A percentile compares a stretch with the other conserved stretches of the same genome.
Conservation (phyloP, 2,329 filamentous ascomycete species). For the Orbilia oligospora region DNA sequence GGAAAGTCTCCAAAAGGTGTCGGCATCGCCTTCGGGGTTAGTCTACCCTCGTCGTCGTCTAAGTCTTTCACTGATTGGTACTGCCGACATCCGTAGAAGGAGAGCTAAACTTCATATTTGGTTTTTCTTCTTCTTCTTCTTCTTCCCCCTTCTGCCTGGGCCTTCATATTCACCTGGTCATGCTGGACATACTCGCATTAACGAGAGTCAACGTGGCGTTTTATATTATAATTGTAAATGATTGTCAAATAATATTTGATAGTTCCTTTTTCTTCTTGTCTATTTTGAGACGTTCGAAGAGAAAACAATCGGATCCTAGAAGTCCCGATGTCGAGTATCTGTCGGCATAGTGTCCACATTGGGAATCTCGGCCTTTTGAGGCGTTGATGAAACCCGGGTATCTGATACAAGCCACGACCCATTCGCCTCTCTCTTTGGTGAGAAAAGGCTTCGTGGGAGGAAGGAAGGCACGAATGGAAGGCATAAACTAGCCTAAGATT, state of each 20-base stretch:
- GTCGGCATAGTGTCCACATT: constrained; percentile 26
- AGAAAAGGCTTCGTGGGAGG: constrained; percentile 11
- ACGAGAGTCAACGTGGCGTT: constrained; percentile 38
- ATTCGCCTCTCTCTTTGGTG: not conserved
- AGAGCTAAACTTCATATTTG: not conserved
- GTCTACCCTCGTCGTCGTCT: constrained; percentile 5
- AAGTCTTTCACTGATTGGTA: not conserved
- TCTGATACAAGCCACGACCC: constrained; percentile 31
- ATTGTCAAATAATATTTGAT: not conserved
- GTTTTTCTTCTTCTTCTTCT: not conserved
- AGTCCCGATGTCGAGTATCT: constrained; percentile 11
- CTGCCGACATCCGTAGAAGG: constrained; percentile 17
- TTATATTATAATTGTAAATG: constrained; percentile 30
- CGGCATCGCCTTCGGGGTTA: constrained; percentile 37
- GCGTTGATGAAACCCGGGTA: constrained; percentile 45
- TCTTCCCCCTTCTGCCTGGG: not conserved
- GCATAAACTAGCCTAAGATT: constrained; percentile 37
- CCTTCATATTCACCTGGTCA: constrained; percentile 5
- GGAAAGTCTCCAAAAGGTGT: constrained; percentile 39
- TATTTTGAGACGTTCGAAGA: constrained; percentile 29
- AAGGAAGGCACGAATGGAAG: not conserved
- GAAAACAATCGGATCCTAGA: constrained; percentile 26
- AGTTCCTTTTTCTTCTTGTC: not conserved
- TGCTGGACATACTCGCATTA: constrained; percentile 38
- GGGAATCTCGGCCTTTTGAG: constrained; percentile 30